Evolutionary conservation across 2,329 filamentous ascomycete species (phyloP), one percentile per base, ranked within the genome.

Genomic region (Ceratocystis ficicola): DNA sequence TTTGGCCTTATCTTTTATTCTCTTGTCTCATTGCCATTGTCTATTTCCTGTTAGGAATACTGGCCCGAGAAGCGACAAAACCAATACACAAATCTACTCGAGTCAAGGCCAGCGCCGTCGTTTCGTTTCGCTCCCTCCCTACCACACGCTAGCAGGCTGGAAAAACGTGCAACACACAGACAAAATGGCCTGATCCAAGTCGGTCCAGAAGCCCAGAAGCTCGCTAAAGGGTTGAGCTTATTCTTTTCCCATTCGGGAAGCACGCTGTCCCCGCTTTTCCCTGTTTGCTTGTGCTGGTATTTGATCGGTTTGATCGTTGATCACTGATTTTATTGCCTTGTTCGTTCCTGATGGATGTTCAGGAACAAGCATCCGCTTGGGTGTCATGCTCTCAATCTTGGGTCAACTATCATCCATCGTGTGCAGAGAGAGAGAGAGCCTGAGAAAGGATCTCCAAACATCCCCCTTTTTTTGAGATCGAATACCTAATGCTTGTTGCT

Each of bases 121-220:
- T 41, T n/a, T 36, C 32, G 15, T 59, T 32, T 59, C 15, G 3
- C 28, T 20, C 15, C 17, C 55, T 59, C 25, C 55, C 55, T 59
- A n/a, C 55, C 17, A 59, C 28, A 59, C 55, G 15, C 55, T 36
- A 59, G 32, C 55, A 59, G 25, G 12, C 55, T 30, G 12, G 28
- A 60, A 65, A 65, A 65, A 65, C 63, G 55, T 65, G 63, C 63
- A 59, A 65, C 63, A 28, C 63, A 57, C 17, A 44, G 63, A 44
- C 63, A 65, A 65, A 65, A 65, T 65, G 63, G 63, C 63, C 63
- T 65, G 63, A 65, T 65, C 63, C 32, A 65, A 25, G 32, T n/a
- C 20, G 63, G 52, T 59, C 63, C 44, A 59, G 63, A 65, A 60
- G 55, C 52, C 22, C 36, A 41, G 36, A 41, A 41, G 36, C 36